These are phyloP conservation scores for Backusella parvicylindrica DNA, from an alignment of 192 early-diverging fungal species.

Conservation along the genomic window DNA sequence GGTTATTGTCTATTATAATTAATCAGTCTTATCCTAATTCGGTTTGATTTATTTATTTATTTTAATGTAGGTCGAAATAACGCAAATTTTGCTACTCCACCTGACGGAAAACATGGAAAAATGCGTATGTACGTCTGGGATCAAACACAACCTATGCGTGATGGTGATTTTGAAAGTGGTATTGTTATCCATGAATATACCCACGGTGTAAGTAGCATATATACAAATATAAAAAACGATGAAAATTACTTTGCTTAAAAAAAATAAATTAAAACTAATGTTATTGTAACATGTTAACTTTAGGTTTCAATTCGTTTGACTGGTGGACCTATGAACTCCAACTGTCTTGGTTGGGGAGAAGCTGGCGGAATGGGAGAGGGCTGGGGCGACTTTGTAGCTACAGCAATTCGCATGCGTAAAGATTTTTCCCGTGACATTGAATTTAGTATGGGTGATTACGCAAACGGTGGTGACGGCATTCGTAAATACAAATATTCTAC, in stretches of 20 bases:
- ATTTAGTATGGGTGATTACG: constrained; percentile 80
- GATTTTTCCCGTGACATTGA: constrained; percentile 52
- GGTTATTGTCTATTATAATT: constrained; percentile 4
- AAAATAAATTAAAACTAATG: neutral
- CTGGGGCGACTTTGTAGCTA: constrained; percentile 93
- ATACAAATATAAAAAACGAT: too few relatives aligned
- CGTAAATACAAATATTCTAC: constrained; percentile 86
- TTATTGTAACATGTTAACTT: too few relatives aligned
- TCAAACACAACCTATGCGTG: constrained; percentile 61
- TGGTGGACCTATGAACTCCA: constrained; percentile 86
- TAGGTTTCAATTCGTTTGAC: constrained; percentile 80
- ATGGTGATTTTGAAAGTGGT: constrained; percentile 88
- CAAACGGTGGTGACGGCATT: constrained; percentile 86
- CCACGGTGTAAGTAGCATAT: constrained; percentile 69
- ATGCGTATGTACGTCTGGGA: constrained; percentile 99
- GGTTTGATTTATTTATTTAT: neutral
- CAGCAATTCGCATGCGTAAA: constrained; percentile 64
- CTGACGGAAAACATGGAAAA: constrained; percentile 83
- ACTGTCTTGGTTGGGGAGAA: constrained; percentile 87
- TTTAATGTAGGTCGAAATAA: constrained; percentile 53
- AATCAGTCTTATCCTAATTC: neutral
- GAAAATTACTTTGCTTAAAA: neutral
- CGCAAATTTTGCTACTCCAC: constrained; percentile 95
- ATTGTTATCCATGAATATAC: constrained; percentile 94
- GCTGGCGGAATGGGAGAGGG: constrained; percentile 94